These are phyloP conservation scores for Dactylella cylindrospora DNA, from an alignment of 2,329 filamentous ascomycete species.

Conservation along the genomic window DNA sequence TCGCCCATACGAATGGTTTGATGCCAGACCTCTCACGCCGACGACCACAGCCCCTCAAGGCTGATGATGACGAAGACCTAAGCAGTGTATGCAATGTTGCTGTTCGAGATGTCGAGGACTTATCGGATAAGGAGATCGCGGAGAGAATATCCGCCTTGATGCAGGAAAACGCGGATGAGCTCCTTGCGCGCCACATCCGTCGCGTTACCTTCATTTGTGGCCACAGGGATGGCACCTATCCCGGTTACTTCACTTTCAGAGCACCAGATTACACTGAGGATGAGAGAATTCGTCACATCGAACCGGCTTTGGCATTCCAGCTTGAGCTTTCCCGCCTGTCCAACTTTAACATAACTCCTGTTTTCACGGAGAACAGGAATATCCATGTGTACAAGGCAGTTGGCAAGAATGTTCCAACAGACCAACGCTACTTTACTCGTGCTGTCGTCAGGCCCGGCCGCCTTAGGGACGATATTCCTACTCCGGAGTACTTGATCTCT, in stretches of 20 bases:
- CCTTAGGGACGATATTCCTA: slow-evolving; percentile 94
- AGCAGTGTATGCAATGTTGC: slow-evolving; percentile 92
- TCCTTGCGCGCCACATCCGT: slow-evolving; percentile 77
- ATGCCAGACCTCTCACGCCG: slow-evolving; percentile 75
- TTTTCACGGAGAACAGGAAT: slow-evolving; percentile 98
- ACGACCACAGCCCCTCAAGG: slow-evolving; percentile 56
- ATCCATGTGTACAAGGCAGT: slow-evolving; percentile 98
- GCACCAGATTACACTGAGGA: slow-evolving; percentile 88
- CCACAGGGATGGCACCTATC: slow-evolving; percentile 89
- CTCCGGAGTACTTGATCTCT: slow-evolving; percentile 96
- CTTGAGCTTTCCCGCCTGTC: slow-evolving; percentile 89
- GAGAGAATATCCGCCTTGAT: slow-evolving; percentile 74
- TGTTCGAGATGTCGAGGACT: slow-evolving; percentile 80
- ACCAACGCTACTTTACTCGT: slow-evolving; percentile 98
- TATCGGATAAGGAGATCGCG: slow-evolving; percentile 78
- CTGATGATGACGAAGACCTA: slow-evolving; percentile 66
- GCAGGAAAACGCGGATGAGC: slow-evolving; percentile 77
- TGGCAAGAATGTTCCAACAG: slow-evolving; percentile 89
- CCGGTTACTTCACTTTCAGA: slow-evolving; percentile 97
- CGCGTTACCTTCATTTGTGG: slow-evolving; percentile 96
- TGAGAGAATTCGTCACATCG: slow-evolving; percentile 91
- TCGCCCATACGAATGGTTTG: slow-evolving; percentile 59
- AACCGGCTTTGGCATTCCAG: slow-evolving; percentile 97
- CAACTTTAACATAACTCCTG: slow-evolving; percentile 97
- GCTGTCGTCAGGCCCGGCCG: slow-evolving; percentile 92